These are phyloP conservation scores for Saccharomycopsis fibuligera DNA, from an alignment of 805 yeast genomes.

Conservation along the genomic window DNA sequence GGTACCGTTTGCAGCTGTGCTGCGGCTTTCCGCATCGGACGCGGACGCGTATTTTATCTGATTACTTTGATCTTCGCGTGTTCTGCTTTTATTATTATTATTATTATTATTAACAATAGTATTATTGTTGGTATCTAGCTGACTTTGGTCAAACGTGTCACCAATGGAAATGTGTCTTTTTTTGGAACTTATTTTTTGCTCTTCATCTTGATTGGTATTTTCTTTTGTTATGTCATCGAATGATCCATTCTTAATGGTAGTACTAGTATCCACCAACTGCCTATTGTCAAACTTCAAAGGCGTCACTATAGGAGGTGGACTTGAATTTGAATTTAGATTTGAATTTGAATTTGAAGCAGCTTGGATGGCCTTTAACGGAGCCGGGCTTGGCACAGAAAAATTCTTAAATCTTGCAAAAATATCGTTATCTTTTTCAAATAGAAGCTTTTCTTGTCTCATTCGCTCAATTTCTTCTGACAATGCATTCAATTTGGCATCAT, in stretches of 20 bases:
- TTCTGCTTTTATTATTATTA: too few species aligned
- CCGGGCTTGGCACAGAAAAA: not conserved
- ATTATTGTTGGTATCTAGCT: too few species aligned
- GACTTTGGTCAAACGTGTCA: not conserved
- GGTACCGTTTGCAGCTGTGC: too few species aligned
- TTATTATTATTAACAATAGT: too few species aligned
- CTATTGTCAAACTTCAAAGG: not conserved
- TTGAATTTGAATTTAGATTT: too few species aligned
- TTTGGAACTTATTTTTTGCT: too few species aligned
- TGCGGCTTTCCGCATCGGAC: too few species aligned
- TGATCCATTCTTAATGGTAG: not conserved
- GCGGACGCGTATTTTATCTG: too few species aligned
- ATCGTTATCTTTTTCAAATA: slow-evolving; percentile 19
- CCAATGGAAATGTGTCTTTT: not conserved
- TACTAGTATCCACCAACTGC: not conserved
- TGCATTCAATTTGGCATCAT: slow-evolving; percentile 4
- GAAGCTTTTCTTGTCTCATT: slow-evolving; percentile 16
- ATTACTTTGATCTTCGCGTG: too few species aligned
- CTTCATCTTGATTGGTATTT: too few species aligned
- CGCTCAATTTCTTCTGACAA: slow-evolving; percentile 11
- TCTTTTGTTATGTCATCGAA: too few species aligned
- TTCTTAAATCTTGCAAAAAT: slow-evolving; percentile 15
- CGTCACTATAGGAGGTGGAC: too few species aligned
- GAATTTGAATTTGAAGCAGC: not conserved
- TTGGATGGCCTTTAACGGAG: not conserved